Evolutionary conservation across 2,329 filamentous ascomycete genomes (phyloP).

Genomic region (Fusarium proliferatum): DNA sequence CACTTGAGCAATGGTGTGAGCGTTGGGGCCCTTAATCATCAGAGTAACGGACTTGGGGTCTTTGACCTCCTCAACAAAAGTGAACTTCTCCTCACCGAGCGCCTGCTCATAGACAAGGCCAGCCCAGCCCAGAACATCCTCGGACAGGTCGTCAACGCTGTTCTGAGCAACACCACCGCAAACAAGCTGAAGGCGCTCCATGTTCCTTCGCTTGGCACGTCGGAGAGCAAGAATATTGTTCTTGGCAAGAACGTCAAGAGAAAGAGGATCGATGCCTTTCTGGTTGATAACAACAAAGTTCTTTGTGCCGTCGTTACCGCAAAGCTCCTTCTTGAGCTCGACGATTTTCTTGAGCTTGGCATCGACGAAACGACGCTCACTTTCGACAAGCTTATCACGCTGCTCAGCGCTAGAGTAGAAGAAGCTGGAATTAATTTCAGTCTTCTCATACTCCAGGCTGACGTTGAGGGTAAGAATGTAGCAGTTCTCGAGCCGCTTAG

Average conservation of each 20-base stretch:
- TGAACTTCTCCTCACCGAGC: conserved; percentile 98
- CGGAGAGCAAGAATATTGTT: conserved; percentile 96
- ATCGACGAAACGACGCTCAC: conserved; percentile 94
- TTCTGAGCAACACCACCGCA: conserved; percentile 94
- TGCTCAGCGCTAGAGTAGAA: conserved; percentile 98
- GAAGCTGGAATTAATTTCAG: conserved; percentile 98
- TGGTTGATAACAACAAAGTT: conserved; percentile 98
- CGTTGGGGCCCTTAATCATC: conserved; percentile 97
- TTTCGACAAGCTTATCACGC: conserved; percentile 97
- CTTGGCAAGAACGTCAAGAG: conserved; percentile 95
- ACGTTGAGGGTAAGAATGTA: conserved; percentile 96
- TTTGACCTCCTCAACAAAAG: conserved; percentile 98
- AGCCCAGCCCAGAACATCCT: conserved; percentile 93
- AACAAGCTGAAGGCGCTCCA: conserved; percentile 96
- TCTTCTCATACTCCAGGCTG: conserved; percentile 98
- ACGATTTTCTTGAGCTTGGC: conserved; percentile 98
- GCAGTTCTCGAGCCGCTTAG: conserved; percentile 94
- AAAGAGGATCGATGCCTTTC: conserved; percentile 97
- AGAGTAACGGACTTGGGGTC: conserved; percentile 98
- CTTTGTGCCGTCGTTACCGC: conserved; percentile 92
- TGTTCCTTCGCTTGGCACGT: conserved; percentile 96
- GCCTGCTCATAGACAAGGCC: conserved; percentile 97
- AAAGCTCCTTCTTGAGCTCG: conserved; percentile 97
- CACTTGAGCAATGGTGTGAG: conserved; percentile 96
- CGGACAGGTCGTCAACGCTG: conserved; percentile 91